A percentile compares a stretch with the other conserved stretches of the same genome.
Conservation (phyloP, 2,329 filamentous ascomycete genomes). For the Xylaria sp. region DNA sequence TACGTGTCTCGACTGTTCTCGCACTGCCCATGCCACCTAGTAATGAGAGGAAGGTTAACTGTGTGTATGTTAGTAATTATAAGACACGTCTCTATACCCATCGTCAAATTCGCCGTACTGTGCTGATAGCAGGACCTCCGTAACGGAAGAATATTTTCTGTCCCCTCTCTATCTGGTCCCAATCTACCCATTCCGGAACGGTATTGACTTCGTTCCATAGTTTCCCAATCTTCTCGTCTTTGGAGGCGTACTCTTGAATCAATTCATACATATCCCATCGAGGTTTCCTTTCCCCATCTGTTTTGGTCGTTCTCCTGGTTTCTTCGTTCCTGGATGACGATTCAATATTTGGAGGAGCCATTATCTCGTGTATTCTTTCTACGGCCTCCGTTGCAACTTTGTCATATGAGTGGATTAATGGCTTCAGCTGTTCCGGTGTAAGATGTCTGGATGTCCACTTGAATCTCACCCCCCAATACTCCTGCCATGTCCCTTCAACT, state of each 20-base stretch:
- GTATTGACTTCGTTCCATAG: conserved; percentile 75
- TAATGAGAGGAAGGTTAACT: conserved; percentile 66
- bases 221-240: conserved; percentile 63
- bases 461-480: conserved; percentile 73
- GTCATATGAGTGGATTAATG: conserved; percentile 74
- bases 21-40: conserved; percentile 78
- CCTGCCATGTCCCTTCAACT: conserved; percentile 36
- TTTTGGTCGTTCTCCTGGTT: conserved; percentile 34
- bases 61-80: neutral
- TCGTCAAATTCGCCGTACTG: conserved; percentile 49
- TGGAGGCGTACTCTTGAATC: conserved; percentile 65
- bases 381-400: conserved; percentile 73
- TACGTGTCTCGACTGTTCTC: conserved; percentile 77
- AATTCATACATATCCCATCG: conserved; percentile 71
- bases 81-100: neutral
- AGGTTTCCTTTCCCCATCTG: conserved; percentile 46
- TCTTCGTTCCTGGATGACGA: conserved; percentile 39
- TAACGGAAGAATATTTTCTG: conserved; percentile 84
- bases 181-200: conserved; percentile 80
- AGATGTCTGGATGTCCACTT: conserved; percentile 74
- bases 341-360: conserved; percentile 52
- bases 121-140: conserved; percentile 72
- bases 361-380: conserved; percentile 70
- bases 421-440: conserved; percentile 66
- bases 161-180: conserved; percentile 77